Base-by-base conservation (phyloP, 345 rosid species). In the Excoecaria cochinchinensis region DNA sequence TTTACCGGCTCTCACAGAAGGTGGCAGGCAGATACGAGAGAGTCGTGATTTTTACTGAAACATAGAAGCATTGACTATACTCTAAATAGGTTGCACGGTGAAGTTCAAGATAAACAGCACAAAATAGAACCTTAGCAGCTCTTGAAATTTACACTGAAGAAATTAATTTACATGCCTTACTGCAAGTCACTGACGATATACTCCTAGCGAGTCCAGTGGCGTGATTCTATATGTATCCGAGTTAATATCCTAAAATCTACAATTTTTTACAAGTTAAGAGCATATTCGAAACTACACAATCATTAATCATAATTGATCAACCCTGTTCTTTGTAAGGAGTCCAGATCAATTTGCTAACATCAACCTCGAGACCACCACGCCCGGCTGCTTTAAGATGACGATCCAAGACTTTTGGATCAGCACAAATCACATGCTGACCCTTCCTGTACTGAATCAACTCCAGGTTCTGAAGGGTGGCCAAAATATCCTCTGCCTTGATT, bases 321-420 rank as follows among this genome's bases (percentile, higher is more conserved):
- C 90, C 85, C 83, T 95, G 99, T 74, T 93, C 99, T 79, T 92
- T 93, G 82, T 93, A 95, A 11, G 99, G 99, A 60, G 99, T 93
- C 98, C 99, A 95, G 78, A 95, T 95, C 87, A 95, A 74, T 82
- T 95, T 93, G 91, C 97, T 85, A 76, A 87, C 99, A 74, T 95
- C 99, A 53, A 95, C 99, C 71, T 89, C 98, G 10, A 93, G 98
- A 72, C 98, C 99, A 24, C 98, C 99, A 2, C 95, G 87, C 8
- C 99, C 99, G 12, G 98, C 99, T 8, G 99, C 97, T 88, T 95
- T 95, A 71, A 95, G 86, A 81, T 96, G 99, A 21, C 99, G 94
- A 73, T 96, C 99, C 81, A 96, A 83, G 4, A 96, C 95, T 81
- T 96, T 96, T 8, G 98, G 99, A 80, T 96, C 98, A 0, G 99